Evolutionary conservation across 345 rosid genomes (phyloP), one percentile per base, ranked within the genome.

Genomic region (Cardamine occulta): DNA sequence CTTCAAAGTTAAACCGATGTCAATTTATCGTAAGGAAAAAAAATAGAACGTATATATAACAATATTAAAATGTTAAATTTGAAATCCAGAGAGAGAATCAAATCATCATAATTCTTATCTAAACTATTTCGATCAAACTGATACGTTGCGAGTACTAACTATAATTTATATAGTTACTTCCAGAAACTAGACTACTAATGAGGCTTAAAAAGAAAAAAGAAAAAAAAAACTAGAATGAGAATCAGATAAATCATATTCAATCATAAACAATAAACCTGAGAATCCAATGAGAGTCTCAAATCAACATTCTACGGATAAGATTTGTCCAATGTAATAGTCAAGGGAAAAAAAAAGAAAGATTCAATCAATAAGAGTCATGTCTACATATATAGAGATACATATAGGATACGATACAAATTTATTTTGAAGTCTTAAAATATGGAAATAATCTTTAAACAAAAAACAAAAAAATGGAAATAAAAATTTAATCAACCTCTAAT

Each of bases 221-320:
- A 19, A 19, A 19, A 19, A 19, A 19, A 19, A 0, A 0, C 19
- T 0, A 19, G 19, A 19, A 9, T 48, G 23, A 47, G 19, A 15
- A 44, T 14, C 48, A 44, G 48, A 44, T 44, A 5, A 44, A 44
- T 4, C 17, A 44, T 14, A 44, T 15, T 40, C 4, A 13, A 42
- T 42, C 45, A 40, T 39, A 12, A 1, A 1, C n/a, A 14, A 42
- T 13, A 4, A 42, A 13, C 0, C 0, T 17, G 51, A 45, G 7
- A n/a, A 45, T 45, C 65, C 66, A 58, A 74, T 66, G 18, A 56
- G 39, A 64, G 12, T 32, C 58, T 32, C 3, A 23, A 17, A 35
- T 66, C 60, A 66, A 18, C 67, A 58, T 59, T 58, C 3, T 12
- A 56, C 13, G 37, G 74, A 75, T 68, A 68, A 68, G 68, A 67